Evolutionary conservation across 805 yeast species (phyloP), one percentile per base, ranked within the genome.

Genomic region (Scheffersomyces amazonensis): DNA sequence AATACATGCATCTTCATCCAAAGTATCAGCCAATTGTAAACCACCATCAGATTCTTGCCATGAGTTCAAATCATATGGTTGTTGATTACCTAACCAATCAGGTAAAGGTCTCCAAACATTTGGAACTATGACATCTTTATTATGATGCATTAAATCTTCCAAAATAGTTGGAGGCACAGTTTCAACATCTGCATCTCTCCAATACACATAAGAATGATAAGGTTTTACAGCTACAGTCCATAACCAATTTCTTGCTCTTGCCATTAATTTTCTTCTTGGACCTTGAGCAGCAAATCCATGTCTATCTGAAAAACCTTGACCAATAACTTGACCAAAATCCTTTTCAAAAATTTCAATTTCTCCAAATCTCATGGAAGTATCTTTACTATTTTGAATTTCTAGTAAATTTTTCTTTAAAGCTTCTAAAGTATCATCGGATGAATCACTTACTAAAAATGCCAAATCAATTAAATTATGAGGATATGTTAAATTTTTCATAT

Each of bases 111-210:
- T 72, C 96, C 96, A 87, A 36, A 87, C 90, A 54, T 87, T 91
- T 13, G 98, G 98, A 13, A 91, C 97, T 36, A 91, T 87, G 20
- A 91, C 93, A 58, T 91, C 98, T 56, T 77, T 79, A 58, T 84
- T 80, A 60, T 88, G 96, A 52, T 79, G 85, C 97, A 91, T 91
- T 51, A 90, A 69, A 62, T 90, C 97, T 62, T 90, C 96, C 44
- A 90, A 62, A 43, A 90, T 79, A 1, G 96, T 82, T 1, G 81
- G 73, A 4, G 96, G 95, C 21, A 84, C 80, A 0, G 90, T 81
- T 58, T 90, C 96, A n/a, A 91, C 96, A 62, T 91, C 98, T 10
- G 93, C 96, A 66, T 91, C 98, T 62, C 98, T 73, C 98, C 98
- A 91, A 60, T 90, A 89, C 6, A 91, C 96, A 85, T 90, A 89